These are phyloP conservation scores for Phytophthora macrochlamydospora DNA, from an alignment of 352 stramenopile genomes.

Conservation along the genomic window DNA sequence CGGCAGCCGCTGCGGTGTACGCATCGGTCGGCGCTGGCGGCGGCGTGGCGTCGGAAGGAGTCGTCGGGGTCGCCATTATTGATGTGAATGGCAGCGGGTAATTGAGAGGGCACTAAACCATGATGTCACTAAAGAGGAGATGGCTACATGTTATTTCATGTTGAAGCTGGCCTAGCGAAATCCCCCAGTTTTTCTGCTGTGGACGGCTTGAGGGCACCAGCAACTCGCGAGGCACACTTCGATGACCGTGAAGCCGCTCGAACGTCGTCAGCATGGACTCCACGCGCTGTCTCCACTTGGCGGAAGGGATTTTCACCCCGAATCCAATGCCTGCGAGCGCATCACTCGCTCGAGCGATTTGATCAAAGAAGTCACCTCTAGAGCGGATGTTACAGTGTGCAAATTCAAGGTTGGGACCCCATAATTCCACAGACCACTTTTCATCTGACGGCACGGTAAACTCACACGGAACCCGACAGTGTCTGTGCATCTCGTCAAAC, in stretches of 20 bases:
- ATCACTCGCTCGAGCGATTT: constrained; percentile 9
- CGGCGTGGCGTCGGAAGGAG: constrained; percentile 1
- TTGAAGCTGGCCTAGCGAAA: constrained; percentile 15
- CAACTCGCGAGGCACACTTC: constrained; percentile 9
- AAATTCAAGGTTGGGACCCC: constrained; percentile 4
- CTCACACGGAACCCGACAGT: constrained; percentile 1
- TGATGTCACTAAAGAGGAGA: not conserved
- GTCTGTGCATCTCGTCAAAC: not conserved
- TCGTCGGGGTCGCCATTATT: constrained; percentile 30
- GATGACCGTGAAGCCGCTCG: constrained; percentile 17
- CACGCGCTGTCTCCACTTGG: constrained; percentile 15
- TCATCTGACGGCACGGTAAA: constrained; percentile 13
- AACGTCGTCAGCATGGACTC: constrained; percentile 18
- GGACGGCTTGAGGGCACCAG: constrained; percentile 16
- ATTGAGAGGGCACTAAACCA: not conserved
- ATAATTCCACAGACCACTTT: constrained; percentile 6
- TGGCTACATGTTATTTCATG: not conserved
- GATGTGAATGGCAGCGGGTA: constrained; percentile 4
- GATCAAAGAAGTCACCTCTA: constrained; percentile 4
- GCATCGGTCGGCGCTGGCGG: constrained; percentile 19
- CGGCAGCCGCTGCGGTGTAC: constrained; percentile 22
- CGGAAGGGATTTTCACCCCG: constrained; percentile 1
- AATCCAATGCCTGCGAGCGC: constrained; percentile 4
- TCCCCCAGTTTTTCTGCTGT: constrained; percentile 6
- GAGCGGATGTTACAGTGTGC: constrained; percentile 3